Conservation (phyloP, 306 rosid genomes). For the Cucurbita pepo region DNA sequence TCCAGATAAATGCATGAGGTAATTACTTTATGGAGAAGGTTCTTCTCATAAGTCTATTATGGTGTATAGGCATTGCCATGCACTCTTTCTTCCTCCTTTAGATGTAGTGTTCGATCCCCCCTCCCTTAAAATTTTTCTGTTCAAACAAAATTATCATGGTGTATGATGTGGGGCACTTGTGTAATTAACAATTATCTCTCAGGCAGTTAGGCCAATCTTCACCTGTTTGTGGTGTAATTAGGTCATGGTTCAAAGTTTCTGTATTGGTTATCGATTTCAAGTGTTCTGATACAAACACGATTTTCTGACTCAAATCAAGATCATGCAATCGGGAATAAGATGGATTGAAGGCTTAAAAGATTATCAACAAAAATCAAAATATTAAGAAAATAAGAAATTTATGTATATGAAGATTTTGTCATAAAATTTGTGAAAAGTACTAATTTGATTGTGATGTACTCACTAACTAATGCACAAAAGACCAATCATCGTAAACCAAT, state of each 20-base stretch:
- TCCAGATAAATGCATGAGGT: not conserved
- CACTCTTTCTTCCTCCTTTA: too few relatives aligned
- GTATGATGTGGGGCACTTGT: not conserved
- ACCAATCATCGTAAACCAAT: not conserved
- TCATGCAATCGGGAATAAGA: not conserved
- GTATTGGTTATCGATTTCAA: not conserved
- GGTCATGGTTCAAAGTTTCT: not conserved
- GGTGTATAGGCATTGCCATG: too few relatives aligned
- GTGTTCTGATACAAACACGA: not conserved
- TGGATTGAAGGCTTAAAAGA: not conserved
- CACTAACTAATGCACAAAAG: not conserved
- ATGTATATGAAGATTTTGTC: not conserved
- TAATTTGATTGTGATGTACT: not conserved
- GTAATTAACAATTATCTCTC: not conserved
- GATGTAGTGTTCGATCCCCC: not conserved
- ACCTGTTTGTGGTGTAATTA: not conserved
- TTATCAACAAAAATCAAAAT: not conserved
- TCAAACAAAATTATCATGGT: not conserved
- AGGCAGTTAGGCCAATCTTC: not conserved
- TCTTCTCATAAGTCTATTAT: too few relatives aligned
- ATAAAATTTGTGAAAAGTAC: not conserved
- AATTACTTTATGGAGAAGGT: too few relatives aligned
- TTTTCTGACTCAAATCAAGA: not conserved
- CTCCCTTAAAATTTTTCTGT: not conserved
- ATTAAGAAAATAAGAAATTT: not conserved